Conservation (phyloP, 1,139 yeast genomes). For the Eremothecium coryli region DNA sequence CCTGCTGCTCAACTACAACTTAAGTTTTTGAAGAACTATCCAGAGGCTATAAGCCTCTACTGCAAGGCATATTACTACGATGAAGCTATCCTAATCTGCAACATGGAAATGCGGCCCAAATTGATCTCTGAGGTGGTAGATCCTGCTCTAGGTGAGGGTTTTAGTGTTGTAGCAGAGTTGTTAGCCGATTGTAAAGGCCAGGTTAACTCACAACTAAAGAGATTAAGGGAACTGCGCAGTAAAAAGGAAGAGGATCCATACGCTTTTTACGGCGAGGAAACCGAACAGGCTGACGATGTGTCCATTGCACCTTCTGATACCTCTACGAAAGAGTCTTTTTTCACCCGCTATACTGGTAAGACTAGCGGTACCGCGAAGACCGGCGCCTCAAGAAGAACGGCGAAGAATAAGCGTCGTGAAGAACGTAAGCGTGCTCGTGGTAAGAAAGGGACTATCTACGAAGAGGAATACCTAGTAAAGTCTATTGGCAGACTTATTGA, state of each 20-base stretch:
- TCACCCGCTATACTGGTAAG: conserved; percentile 92
- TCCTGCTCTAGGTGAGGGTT: conserved; percentile 73
- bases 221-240: conserved; percentile 74
- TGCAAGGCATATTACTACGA: conserved; percentile 72
- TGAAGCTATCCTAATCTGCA: conserved; percentile 63
- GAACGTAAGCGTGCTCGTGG: conserved; percentile 96
- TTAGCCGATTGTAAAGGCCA: conserved; percentile 89
- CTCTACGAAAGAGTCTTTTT: conserved; percentile 84
- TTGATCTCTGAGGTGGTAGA: conserved; percentile 56
- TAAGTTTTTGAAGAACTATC: conserved; percentile 50
- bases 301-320: conserved; percentile 94
- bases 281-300: conserved; percentile 83
- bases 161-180: conserved; percentile 77
- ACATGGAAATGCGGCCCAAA: conserved; percentile 36
- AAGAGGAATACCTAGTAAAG: conserved; percentile 85
- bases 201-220: conserved; percentile 66
- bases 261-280: conserved; percentile 66
- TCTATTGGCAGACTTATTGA: conserved; percentile 85
- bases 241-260: conserved; percentile 81
- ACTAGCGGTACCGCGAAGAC: conserved; percentile 94
- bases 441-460: conserved; percentile 93
- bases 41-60: conserved; percentile 54
- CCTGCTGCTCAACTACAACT: conserved; percentile 79
- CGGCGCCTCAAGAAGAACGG: conserved; percentile 85
- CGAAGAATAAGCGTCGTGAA: conserved; percentile 87